Evolutionary conservation across 2,329 filamentous ascomycete genomes (phyloP).

Genomic region (Colletotrichum sp.): DNA sequence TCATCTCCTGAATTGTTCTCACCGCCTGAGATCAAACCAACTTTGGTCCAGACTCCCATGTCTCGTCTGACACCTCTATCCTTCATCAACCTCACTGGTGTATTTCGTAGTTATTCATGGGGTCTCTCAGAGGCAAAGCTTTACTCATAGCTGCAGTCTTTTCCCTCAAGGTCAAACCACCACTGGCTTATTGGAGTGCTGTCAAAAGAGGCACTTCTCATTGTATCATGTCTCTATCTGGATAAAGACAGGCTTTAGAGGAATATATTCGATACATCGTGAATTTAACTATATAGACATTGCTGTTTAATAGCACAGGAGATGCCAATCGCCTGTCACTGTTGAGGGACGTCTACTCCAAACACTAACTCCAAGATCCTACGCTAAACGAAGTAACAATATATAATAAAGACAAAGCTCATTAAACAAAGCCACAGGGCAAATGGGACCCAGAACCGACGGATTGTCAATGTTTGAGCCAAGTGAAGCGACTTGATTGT

Average conservation of each 20-base stretch:
- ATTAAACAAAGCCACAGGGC: too few species aligned
- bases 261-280: not conserved
- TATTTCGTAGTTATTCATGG: not conserved
- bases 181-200: not conserved
- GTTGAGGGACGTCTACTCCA: not conserved
- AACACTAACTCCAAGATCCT: fast-evolving
- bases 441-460: too few species aligned
- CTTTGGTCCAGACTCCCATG: not conserved
- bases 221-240: not conserved
- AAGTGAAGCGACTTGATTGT: too few species aligned
- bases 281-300: not conserved
- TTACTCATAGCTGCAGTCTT: not conserved
- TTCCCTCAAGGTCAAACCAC: not conserved
- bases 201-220: not conserved
- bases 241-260: not conserved
- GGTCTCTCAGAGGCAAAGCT: not conserved
- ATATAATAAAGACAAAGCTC: too few species aligned
- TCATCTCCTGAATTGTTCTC: not conserved
- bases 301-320: not conserved
- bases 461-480: too few species aligned
- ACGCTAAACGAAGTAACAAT: not conserved
- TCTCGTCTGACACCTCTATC: not conserved
- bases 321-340: not conserved
- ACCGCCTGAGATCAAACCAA: not conserved
- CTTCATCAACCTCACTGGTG: not conserved